Evolutionary conservation across 441 rosid species (phyloP), one percentile per base, ranked within the genome.

Genomic region (Pelargonium citronellum): DNA sequence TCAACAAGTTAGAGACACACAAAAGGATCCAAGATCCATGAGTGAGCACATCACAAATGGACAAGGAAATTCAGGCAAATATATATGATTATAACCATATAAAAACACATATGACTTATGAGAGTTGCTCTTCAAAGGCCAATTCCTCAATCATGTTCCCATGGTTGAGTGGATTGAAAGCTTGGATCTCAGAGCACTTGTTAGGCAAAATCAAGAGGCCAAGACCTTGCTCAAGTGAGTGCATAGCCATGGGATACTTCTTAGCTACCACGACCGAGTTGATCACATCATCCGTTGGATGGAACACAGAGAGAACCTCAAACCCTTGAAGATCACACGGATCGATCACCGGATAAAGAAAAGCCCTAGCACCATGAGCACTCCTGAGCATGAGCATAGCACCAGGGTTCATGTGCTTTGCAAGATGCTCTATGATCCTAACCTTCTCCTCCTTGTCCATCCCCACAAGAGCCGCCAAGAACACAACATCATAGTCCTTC

Each of bases 401-500:
- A 7, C 90, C 92, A 4, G 85, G 91, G 71, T 86, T 83, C 98
- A 94, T 90, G 66, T 83, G 73, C 79, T 85, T 87, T 10, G 82
- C 87, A 80, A 91, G 62, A 80, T 89, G 97, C 22, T 83, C 89
- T 37, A 88, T 69, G 53, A 85, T 81, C 66, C 72, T 74, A 39
- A 82, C 64, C 77, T 94, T 91, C 27, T 75, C 93, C 6, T 86
- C 77, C 84, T 81, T 89, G 74, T 83, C 86, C 95, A 90, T 87
- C 16, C 98, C 98, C 0, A 94, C 96, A 4, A 91, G 84, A 27
- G 96, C 90, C 0, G 98, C 97, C 76, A 93, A 81, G 80, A 91
- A 93, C 55, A 91, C 91, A 1, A 89, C 97, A n/a, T 89, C 93
- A 57, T 80, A 90, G 24, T 84, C 80, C 64, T 81, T 75, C 15